A percentile compares a stretch with the other conserved stretches of the same genome.
Evolutionary conservation across 1,139 yeast species (phyloP).

Genomic region (Kurtzmaniella quercitrusa): DNA sequence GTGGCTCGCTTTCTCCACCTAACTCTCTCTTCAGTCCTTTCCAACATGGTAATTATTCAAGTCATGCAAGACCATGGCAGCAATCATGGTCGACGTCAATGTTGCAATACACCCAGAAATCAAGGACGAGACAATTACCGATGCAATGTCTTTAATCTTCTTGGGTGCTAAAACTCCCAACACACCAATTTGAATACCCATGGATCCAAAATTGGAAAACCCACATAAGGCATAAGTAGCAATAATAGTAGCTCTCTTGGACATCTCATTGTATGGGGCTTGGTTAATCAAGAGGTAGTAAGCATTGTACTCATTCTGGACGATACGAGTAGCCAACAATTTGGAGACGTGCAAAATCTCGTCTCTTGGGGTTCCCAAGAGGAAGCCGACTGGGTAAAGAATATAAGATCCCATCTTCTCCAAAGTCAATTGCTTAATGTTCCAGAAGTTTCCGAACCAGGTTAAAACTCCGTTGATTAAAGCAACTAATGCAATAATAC

Average conservation of each 20-base stretch:
- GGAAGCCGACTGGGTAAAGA: constrained; percentile 58
- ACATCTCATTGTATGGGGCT: constrained; percentile 45
- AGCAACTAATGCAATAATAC: constrained; percentile 61
- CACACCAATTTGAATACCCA: constrained; percentile 64
- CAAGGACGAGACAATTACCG: constrained; percentile 47
- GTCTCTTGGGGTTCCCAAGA: constrained; percentile 56
- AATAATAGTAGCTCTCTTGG: constrained; percentile 51
- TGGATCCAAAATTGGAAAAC: constrained; percentile 60
- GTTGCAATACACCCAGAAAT: constrained; percentile 56
- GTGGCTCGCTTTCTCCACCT: no score
- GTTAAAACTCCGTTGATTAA: constrained; percentile 54
- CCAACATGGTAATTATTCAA: constrained; percentile 14
- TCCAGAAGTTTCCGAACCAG: constrained; percentile 67
- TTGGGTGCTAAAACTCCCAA: constrained; percentile 52
- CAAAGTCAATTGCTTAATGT: constrained; percentile 46
- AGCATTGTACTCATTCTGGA: constrained; percentile 65
- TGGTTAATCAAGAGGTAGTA: constrained; percentile 40
- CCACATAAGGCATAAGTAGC: constrained; percentile 67
- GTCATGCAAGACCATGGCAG: constrained; percentile 64
- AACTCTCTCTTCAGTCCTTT: no score
- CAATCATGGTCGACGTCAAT: constrained; percentile 57
- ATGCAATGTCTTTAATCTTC: constrained; percentile 46
- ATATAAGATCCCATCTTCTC: constrained; percentile 57
- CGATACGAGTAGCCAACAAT: constrained; percentile 55
- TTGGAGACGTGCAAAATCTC: constrained; percentile 50